Conservation (phyloP, 1,284 basidiomycete species). For the Austroboletus niveus region DNA sequence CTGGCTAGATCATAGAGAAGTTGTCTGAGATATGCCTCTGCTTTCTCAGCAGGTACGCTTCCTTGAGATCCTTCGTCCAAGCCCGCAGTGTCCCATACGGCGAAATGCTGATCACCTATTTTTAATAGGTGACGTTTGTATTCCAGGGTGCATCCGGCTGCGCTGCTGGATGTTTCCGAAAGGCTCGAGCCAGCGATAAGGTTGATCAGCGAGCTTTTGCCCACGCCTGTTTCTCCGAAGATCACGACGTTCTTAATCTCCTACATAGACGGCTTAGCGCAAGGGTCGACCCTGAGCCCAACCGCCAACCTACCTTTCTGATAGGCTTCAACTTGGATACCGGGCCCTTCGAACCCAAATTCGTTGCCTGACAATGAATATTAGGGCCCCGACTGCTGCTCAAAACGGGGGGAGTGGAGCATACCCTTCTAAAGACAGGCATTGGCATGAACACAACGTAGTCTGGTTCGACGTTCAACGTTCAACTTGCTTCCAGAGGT, state of each 20-base stretch:
- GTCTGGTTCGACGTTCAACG: no score
- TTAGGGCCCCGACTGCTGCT: no score
- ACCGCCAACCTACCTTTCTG: no score
- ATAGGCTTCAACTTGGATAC: no score
- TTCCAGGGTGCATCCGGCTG: conserved; percentile 23
- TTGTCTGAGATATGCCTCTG: conserved; percentile 19
- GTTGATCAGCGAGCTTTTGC: conserved; percentile 32
- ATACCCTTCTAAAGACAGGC: no score
- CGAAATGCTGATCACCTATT: conserved; percentile 13
- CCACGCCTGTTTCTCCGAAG: conserved; percentile 32
- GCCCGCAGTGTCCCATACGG: conserved; percentile 31
- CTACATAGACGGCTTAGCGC: conserved; percentile 1
- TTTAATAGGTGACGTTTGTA: conserved; percentile 15
- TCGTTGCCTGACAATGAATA: no score
- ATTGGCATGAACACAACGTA: no score
- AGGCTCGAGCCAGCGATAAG: conserved; percentile 21
- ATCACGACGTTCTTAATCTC: conserved; percentile 25
- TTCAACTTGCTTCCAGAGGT: no score
- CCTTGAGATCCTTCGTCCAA: conserved; percentile 27
- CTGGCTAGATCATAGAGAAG: conserved; percentile 20
- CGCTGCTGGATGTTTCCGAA: conserved; percentile 23
- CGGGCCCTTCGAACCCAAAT: no score
- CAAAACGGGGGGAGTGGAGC: no score
- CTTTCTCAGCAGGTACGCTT: conserved; percentile 22
- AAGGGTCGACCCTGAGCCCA: background rate